Evolutionary conservation across 1,139 yeast genomes (phyloP), one percentile per base, ranked within the genome.

Genomic region (Lodderomyces oxycetoniae): DNA sequence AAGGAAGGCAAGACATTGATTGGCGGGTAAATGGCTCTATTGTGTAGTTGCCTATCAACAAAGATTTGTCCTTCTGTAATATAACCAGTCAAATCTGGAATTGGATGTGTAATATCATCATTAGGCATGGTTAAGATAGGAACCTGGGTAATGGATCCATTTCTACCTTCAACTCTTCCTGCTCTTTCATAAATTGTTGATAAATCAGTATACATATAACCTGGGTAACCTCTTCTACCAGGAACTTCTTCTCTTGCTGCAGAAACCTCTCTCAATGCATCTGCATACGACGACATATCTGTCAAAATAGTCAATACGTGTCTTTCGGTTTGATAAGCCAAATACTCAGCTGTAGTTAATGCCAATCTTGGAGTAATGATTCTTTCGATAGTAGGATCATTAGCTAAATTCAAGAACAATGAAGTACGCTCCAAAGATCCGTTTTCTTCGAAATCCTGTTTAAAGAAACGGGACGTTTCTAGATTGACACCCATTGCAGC

Each of bases 211-310:
- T 91, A 91, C 99, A 91, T 91, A 66, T 91, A 91, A 84, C 99
- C 99, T 45, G 99, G 99, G 67, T 91, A 91, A 73, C 99, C 99
- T 80, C 99, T 88, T 78, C 99, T 88, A 74, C 99, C 99, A 56
- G 99, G 99, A 32, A 91, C 99, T 71, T 91, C 99, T 71, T 91
- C 99, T 76, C 99, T 86, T 34, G 99, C 99, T 42, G 99, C 98
- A 41, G 97, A 88, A 36, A 91, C 98, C 71, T 91, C 99, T 79
- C 99, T 89, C 59, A 91, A 74, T 27, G 99, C 99, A 64, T 91
- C 99, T 26, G 99, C 99, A 61, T 91, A 91, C 12, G 98, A 91
- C 17, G 96, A 87, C 99, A 91, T 91, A 71, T 91, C 99, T 38
- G 99, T 93, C 58, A 91, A 77, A 55, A 91, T 91, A 38, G 97